Evolutionary conservation across 495 filamentous ascomycete species (phyloP), one percentile per base, ranked within the genome.

Genomic region (Hyphodiscus hymeniophilus): DNA sequence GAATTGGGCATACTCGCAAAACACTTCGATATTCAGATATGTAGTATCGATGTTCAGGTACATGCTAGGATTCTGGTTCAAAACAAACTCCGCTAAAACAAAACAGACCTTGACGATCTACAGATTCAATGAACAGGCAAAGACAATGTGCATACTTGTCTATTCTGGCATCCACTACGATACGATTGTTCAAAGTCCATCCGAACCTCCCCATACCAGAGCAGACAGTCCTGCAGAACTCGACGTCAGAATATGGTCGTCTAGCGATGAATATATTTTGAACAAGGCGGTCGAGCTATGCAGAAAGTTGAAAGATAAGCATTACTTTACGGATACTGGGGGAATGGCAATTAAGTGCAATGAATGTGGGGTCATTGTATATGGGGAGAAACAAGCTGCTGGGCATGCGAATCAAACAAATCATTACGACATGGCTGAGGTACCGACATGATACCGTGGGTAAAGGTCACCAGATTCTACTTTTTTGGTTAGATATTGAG

Each of bases 101-200:
- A 32, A 38, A 15, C 32, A 47, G 38, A 65, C 63, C 7, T 58
- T 68, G 21, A 63, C 64, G 16, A 54, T 72, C 5, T 86, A 94
- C 57, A 73, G 75, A 16, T 94, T 94, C 61, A 95, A 95, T 52
- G 87, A 95, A 58, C 81, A 80, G 1, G 75, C 73, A 21, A 60
- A 70, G 1, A 76, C 71, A 16, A 69, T 89, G 23, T 88, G 87
- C 63, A 80, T 97, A 31, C 68, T 98, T 23, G 80, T 96, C 1
- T 98, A 96, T 63, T 90, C 85, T 0, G 89, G 89, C 0, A 91
- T 97, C 44, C 92, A 98, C 59, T 98, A 98, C 62, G 92, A 98
- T 63, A 80, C 84, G n/a, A 79, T 96, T 42, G 86, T 84, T 0
- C 73, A 94, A 55, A 78, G 75, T 8, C 82, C 84, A 1, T 77